phyloP scores from a whole-genome alignment of 148 eudicot genomes.

The Nepenthes mirabilis region DNA sequence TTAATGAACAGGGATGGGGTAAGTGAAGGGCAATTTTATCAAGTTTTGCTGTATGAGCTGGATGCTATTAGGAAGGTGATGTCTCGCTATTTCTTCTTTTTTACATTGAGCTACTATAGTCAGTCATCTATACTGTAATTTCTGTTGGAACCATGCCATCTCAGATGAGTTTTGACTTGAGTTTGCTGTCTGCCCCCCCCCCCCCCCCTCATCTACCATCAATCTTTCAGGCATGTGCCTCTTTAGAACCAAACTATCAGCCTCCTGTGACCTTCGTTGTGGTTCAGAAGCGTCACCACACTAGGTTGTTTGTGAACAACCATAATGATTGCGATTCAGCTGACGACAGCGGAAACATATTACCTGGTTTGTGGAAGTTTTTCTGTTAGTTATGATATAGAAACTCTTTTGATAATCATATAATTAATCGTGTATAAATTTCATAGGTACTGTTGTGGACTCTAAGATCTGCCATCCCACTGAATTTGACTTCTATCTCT shows the following conservation, averaged over 20 bases:
- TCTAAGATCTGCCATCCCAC: slow-evolving; percentile 17
- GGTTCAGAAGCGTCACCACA: slow-evolving; percentile 31
- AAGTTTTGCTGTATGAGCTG: slow-evolving; percentile 2
- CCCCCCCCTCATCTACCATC: background rate
- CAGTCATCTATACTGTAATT: slow-evolving; percentile 5
- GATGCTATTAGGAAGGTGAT: slow-evolving; percentile 6
- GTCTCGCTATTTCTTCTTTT: background rate
- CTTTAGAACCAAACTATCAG: slow-evolving; percentile 11
- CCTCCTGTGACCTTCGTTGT: slow-evolving; percentile 27
- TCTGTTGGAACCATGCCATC: background rate
- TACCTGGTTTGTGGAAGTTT: slow-evolving; percentile 13
- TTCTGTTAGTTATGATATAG: background rate
- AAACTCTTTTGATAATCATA: too few relatives aligned
- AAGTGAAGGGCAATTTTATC: slow-evolving; percentile 6
- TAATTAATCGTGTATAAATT: background rate
- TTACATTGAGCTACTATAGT: background rate
- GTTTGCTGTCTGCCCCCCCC: background rate
- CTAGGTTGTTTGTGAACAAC: slow-evolving; percentile 16
- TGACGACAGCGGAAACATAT: slow-evolving; percentile 33
- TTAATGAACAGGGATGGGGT: slow-evolving; percentile 6
- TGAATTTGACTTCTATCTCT: slow-evolving; percentile 17
- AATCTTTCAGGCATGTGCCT: slow-evolving; percentile 4
- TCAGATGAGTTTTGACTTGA: background rate
- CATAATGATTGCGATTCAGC: slow-evolving; percentile 13
- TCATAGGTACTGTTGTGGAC: slow-evolving; percentile 16